Percentiles rank a stretch among this genome's conserved stretches.
Conservation (phyloP, 805 yeast species). For the Wickerhamiella nectarea region DNA sequence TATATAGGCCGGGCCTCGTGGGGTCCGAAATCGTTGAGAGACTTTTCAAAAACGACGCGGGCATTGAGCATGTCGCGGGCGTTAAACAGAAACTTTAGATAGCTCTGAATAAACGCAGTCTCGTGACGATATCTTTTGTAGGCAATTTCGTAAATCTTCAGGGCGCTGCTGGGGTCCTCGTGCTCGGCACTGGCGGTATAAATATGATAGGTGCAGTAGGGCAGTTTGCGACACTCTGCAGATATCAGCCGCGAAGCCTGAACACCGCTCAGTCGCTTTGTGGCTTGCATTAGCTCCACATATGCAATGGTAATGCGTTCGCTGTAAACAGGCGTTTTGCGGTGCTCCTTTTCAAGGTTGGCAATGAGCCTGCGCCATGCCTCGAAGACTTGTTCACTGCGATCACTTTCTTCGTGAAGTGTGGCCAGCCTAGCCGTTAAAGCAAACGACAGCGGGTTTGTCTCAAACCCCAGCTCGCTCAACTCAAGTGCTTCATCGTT, state of each 20-base stretch:
- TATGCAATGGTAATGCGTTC: slow-evolving; percentile 46
- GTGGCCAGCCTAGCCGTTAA: slow-evolving; percentile 58
- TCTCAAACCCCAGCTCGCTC: slow-evolving; percentile 39
- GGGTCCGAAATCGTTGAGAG: slow-evolving; percentile 41
- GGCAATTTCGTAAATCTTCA: slow-evolving; percentile 67
- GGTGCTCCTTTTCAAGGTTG: slow-evolving; percentile 28
- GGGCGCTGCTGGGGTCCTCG: slow-evolving; percentile 56
- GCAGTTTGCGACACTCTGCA: slow-evolving; percentile 50
- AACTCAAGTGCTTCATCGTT: slow-evolving; percentile 29
- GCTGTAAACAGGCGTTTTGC: slow-evolving; percentile 13
- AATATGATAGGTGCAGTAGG: slow-evolving; percentile 55
- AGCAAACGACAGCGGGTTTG: slow-evolving; percentile 59
- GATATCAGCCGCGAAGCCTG: slow-evolving; percentile 63
- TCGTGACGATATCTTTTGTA: slow-evolving; percentile 42
- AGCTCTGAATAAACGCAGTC: slow-evolving; percentile 51
- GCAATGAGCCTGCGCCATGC: slow-evolving; percentile 40
- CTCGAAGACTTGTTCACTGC: slow-evolving; percentile 36
- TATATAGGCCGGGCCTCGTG: slow-evolving; percentile 34
- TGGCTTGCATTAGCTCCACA: slow-evolving; percentile 54
- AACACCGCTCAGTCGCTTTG: slow-evolving; percentile 52
- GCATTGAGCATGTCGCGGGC: slow-evolving; percentile 61
- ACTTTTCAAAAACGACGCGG: slow-evolving; percentile 69
- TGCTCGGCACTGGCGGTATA: slow-evolving; percentile 70
- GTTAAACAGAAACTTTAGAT: slow-evolving; percentile 57
- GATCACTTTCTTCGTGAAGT: slow-evolving; percentile 45